phyloP scores from a whole-genome alignment of 805 yeast genomes.

The Schizosaccharomyces japonicus region DNA sequence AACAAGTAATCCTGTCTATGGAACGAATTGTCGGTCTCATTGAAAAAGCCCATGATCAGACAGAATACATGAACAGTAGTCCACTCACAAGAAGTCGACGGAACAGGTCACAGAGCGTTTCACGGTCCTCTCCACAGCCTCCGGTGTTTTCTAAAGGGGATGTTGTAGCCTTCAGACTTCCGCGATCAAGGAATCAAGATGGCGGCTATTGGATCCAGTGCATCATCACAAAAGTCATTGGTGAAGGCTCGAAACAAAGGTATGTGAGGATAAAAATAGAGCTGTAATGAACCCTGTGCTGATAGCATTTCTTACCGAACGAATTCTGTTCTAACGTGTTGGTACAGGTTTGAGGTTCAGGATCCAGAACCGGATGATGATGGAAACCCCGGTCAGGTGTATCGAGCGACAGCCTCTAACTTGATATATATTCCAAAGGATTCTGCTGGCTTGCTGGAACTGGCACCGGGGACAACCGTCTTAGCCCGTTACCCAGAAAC shows the following conservation, averaged over 20 bases:
- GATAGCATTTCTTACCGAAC: not conserved
- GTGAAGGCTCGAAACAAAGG: constrained; percentile 32
- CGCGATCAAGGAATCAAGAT: constrained; percentile 39
- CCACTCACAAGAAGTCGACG: constrained; percentile 2
- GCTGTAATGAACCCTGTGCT: not conserved
- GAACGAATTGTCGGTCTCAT: not conserved
- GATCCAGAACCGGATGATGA: constrained; percentile 96
- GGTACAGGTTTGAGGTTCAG: constrained; percentile 57
- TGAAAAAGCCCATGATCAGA: not conserved
- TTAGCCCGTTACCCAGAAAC: constrained; percentile 92
- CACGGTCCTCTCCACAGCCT: not conserved
- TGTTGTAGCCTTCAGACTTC: constrained; percentile 67
- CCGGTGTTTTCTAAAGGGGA: constrained; percentile 23
- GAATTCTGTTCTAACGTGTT: too few relatives aligned
- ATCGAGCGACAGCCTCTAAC: not conserved
- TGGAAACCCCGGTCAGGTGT: constrained; percentile 41
- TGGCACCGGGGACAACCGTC: constrained; percentile 58
- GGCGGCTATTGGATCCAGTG: constrained; percentile 78
- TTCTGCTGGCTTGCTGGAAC: constrained; percentile 23
- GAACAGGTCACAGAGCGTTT: not conserved
- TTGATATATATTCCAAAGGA: constrained; percentile 42
- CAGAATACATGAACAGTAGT: not conserved
- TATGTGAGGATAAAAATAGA: constrained; percentile 7
- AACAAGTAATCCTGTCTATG: not conserved
- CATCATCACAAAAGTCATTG: constrained; percentile 53